Conservation (phyloP, 139 green algal species). For the Pseudopediastrum boryanum region DNA sequence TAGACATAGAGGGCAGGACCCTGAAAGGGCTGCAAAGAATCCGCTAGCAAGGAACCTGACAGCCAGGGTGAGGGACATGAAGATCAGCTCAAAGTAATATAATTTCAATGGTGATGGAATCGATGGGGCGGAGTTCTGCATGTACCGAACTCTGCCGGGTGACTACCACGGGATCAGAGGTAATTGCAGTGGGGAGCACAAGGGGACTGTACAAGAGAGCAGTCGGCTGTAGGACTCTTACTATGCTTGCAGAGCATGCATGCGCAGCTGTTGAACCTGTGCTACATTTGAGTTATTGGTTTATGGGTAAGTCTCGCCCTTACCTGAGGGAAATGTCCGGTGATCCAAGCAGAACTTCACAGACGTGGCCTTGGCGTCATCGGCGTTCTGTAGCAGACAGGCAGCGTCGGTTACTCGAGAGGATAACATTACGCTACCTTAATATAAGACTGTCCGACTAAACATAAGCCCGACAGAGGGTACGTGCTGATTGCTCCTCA, state of each 20-base stretch:
- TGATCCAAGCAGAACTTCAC: slow-evolving; percentile 68
- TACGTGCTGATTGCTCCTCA: neutral
- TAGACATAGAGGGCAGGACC: slow-evolving; percentile 70
- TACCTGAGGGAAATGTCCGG: slow-evolving; percentile 43
- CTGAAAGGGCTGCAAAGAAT: slow-evolving; percentile 63
- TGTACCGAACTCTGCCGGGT: no score
- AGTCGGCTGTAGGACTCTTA: no score
- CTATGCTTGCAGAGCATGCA: no score
- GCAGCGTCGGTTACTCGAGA: neutral
- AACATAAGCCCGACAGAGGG: neutral
- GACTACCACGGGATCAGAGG: no score
- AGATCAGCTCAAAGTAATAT: neutral
- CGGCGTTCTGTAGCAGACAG: slow-evolving; percentile 59
- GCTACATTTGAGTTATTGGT: no score
- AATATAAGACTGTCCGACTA: neutral
- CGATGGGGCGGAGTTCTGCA: neutral
- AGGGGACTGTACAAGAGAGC: no score
- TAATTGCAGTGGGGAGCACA: no score
- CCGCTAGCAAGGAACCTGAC: slow-evolving; percentile 48
- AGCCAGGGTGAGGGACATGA: no score
- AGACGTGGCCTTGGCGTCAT: slow-evolving; percentile 61
- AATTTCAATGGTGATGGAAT: neutral
- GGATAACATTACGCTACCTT: neutral
- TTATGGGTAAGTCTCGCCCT: no score
- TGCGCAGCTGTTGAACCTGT: no score